Evolutionary conservation across 352 stramenopile species (phyloP).

Genomic region (Globisporangium emineosum): DNA sequence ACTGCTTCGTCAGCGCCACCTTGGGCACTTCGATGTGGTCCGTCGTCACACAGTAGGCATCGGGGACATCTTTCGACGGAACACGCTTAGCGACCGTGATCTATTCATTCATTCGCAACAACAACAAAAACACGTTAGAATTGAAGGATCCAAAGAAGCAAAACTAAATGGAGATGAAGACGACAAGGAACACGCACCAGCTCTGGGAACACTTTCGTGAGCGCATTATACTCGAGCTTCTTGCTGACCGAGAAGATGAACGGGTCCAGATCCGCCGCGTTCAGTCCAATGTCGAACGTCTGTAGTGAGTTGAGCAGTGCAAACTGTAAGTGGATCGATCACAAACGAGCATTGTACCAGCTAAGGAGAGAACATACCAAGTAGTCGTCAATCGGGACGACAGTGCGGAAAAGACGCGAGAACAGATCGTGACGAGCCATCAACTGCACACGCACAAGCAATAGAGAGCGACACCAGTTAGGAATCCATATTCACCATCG

Average conservation of each 20-base stretch:
- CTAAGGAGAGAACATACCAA: conserved; percentile 11
- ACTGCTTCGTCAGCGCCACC: conserved; percentile 41
- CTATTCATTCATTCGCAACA: conserved; percentile 22
- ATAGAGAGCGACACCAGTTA: neutral
- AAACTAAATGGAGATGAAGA: neutral
- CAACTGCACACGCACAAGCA: conserved; percentile 25
- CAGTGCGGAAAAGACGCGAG: conserved; percentile 42
- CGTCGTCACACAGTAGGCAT: conserved; percentile 59
- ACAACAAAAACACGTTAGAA: neutral
- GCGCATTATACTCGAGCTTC: conserved; percentile 62
- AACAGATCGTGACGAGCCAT: conserved; percentile 64
- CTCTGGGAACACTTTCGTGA: conserved; percentile 72
- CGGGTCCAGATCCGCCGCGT: conserved; percentile 53
- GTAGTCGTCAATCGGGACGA: conserved; percentile 27
- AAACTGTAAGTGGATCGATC: neutral
- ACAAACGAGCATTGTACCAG: neutral
- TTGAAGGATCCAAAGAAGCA: too few relatives aligned
- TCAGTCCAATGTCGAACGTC: conserved; percentile 71
- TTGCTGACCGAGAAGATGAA: conserved; percentile 74
- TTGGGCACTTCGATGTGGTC: conserved; percentile 69
- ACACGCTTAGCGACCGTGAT: conserved; percentile 66
- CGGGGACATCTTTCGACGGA: conserved; percentile 47
- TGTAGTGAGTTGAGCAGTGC: conserved; percentile 11
- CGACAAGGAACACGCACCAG: conserved; percentile 36
- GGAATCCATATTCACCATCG: neutral